Conservation (phyloP, 306 rosid genomes). For the Lithocarpus polystachyus region DNA sequence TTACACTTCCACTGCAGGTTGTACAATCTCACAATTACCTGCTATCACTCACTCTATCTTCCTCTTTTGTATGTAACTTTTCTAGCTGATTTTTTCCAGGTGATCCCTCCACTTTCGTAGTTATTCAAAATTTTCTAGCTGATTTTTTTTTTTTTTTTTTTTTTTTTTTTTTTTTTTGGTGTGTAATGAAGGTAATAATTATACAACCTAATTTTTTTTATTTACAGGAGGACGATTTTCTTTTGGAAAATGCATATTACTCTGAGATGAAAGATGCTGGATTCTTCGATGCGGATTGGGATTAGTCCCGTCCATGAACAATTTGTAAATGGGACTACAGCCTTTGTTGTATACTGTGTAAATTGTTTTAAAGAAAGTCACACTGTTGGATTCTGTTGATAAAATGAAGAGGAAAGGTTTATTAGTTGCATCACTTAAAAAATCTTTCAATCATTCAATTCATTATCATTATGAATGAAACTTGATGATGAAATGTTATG, state of each 20-base stretch:
- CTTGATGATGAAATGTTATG: too few species aligned
- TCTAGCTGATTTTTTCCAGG: conserved; percentile 75
- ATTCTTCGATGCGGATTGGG: conserved; percentile 87
- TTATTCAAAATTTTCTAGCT: background rate
- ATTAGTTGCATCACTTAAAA: too few species aligned
- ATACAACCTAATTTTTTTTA: conserved; percentile 1
- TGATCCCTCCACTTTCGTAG: conserved; percentile 5
- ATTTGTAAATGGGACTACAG: conserved; percentile 19
- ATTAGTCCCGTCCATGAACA: conserved; percentile 32
- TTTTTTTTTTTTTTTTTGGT: conserved; percentile 1
- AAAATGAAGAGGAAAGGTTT: background rate
- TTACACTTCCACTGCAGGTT: conserved; percentile 45
- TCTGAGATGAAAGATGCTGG: conserved; percentile 91
- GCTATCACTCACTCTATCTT: conserved; percentile 69
- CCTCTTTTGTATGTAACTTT: conserved; percentile 65
- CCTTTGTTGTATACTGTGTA: conserved; percentile 26
- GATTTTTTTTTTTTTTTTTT: background rate
- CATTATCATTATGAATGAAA: too few species aligned
- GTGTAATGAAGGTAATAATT: background rate
- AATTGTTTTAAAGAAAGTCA: background rate
- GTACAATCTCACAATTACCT: conserved; percentile 48
- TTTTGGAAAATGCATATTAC: conserved; percentile 72
- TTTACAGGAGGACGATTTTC: conserved; percentile 69
- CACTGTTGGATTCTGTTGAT: background rate
- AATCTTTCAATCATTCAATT: too few species aligned